Evolutionary conservation across 768 basidiomycete species (phyloP).

Genomic region (Lentinus brumalis): DNA sequence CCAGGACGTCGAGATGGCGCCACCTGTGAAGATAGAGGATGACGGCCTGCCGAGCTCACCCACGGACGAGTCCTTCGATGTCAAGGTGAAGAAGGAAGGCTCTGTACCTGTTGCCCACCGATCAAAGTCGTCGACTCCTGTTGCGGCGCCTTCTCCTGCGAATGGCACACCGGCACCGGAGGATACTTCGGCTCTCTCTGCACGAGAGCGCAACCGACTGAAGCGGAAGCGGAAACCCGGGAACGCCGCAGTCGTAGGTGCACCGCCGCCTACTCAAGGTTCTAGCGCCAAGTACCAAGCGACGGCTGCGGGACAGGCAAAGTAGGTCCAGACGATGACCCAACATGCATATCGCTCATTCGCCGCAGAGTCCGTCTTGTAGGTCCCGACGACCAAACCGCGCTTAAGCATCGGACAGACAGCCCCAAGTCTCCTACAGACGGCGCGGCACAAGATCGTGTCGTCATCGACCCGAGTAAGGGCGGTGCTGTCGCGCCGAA

Average conservation of each 20-base stretch:
- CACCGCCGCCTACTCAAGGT: conserved; percentile 61
- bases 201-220: conserved; percentile 89
- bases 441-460: conserved; percentile 54
- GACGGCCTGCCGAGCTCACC: conserved; percentile 39
- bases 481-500: conserved; percentile 85
- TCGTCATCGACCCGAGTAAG: conserved; percentile 77
- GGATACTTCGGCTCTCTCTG: conserved; percentile 68
- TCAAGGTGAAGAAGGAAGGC: conserved; percentile 28
- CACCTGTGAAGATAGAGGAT: conserved; percentile 41
- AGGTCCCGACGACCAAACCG: conserved; percentile 56
- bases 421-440: conserved; percentile 52
- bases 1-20: conserved; percentile 40
- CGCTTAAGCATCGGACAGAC: conserved; percentile 51
- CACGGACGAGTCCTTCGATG: conserved; percentile 45
- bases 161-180: conserved; percentile 47
- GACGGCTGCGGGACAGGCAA: conserved; percentile 56
- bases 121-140: conserved; percentile 45
- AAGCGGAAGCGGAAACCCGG: conserved; percentile 94
- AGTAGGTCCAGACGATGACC: conserved; percentile 48
- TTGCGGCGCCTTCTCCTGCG: conserved; percentile 21
- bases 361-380: conserved; percentile 68
- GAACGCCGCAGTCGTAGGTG: conserved; percentile 78
- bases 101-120: conserved; percentile 37
- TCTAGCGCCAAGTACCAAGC: conserved; percentile 64
- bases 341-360: not conserved